Conservation (phyloP, 2,329 filamentous ascomycete species). For the Curvularia eragrostidis region DNA sequence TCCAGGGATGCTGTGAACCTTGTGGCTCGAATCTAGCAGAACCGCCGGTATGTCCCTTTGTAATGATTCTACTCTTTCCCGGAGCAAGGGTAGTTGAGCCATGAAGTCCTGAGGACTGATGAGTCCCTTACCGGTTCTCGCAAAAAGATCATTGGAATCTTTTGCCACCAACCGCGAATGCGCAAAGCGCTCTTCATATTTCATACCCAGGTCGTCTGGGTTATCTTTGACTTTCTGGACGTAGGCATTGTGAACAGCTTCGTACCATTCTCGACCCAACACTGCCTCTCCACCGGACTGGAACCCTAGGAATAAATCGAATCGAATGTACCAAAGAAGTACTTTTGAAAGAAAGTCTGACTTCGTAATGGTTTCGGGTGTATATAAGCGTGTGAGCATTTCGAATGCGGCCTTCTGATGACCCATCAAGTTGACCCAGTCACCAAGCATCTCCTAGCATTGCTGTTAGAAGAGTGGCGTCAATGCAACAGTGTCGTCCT, state of each 20-base stretch:
- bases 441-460: slow-evolving; percentile 84
- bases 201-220: slow-evolving; percentile 69
- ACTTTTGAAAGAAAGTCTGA: slow-evolving; percentile 75
- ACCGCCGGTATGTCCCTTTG: slow-evolving; percentile 64
- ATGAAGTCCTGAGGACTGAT: slow-evolving; percentile 71
- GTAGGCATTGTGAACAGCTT: slow-evolving; percentile 68
- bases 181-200: slow-evolving; percentile 71
- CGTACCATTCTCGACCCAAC: slow-evolving; percentile 80
- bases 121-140: slow-evolving; percentile 68
- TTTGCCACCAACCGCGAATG: slow-evolving; percentile 75
- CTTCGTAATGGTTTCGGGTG: slow-evolving; percentile 74
- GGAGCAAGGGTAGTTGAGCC: slow-evolving; percentile 60
- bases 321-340: slow-evolving; percentile 87
- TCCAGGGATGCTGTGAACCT: slow-evolving; percentile 69
- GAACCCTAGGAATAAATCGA: slow-evolving; percentile 83
- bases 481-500: slow-evolving; percentile 23
- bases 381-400: slow-evolving; percentile 79
- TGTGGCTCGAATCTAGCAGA: slow-evolving; percentile 66
- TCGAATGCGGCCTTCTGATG: slow-evolving; percentile 90
- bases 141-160: slow-evolving; percentile 81
- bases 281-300: slow-evolving; percentile 79
- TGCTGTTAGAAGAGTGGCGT: slow-evolving; percentile 14
- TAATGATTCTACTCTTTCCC: slow-evolving; percentile 53
- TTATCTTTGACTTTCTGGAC: slow-evolving; percentile 63
- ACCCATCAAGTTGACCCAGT: slow-evolving; percentile 92